Evolutionary conservation across 1,284 basidiomycete species (phyloP), one percentile per base, ranked within the genome.

Genomic region (Ustilago sp.): DNA sequence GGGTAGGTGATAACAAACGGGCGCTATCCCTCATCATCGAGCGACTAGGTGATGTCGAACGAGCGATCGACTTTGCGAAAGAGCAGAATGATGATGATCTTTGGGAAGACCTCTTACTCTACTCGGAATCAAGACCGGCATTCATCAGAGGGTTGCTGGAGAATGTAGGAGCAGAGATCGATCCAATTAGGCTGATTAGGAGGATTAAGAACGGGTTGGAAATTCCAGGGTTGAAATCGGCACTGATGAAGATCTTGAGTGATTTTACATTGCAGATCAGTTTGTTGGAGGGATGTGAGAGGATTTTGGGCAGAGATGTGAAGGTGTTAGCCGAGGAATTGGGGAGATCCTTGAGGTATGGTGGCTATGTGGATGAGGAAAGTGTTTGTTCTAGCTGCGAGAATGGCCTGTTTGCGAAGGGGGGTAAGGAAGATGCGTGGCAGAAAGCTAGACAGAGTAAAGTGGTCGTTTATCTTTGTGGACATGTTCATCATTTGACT

Each of bases 61-160:
- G 94, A 62, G 95, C 96, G 0, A 98, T 99, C 80, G 95, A 98
- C 70, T 99, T 99, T 84, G 96, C 95, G 0, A 96, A 96, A 83
- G 95, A 98, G 86, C 96, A 98, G 86, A 93, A 92, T 67, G 97
- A 99, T 80, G 92, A 95, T 75, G 97, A 99, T 86, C 90, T 99
- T 0, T 99, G 97, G 97, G 96, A 98, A 83, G 95, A 98, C 85
- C 89, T 99, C 12, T 88, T 99, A 23, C 91, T 90, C 68, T 98
- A 99, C 83, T 96, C 96, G 0, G 96, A 98, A 86, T 94, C 93
- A 17, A 89, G 94, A 67, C 97, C 96, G 47, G 93, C 91, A 0
- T 99, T 99, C 88, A 98, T 99, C 59, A 92, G 95, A 3, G 96
- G 93, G 1, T 88, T 99, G 8, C 79, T 87, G 28, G 95, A 99